These are phyloP conservation scores for Centaurea solstitialis DNA, from an alignment of 129 eudicot genomes.

Conservation along the genomic window DNA sequence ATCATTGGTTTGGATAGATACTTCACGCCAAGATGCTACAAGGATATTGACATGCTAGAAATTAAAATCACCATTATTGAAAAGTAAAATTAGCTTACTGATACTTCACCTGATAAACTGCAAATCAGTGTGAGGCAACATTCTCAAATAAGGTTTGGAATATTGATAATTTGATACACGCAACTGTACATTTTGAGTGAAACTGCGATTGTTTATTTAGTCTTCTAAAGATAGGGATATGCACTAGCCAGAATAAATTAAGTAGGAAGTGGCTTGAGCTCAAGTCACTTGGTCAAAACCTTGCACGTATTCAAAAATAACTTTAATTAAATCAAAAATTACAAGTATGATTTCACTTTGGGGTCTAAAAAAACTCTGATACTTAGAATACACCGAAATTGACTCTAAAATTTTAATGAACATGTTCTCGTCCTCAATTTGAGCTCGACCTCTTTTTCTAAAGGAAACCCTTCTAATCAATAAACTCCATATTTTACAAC, in stretches of 20 bases:
- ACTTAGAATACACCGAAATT: background rate
- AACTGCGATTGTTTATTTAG: background rate
- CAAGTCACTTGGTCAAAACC: conserved; percentile 3
- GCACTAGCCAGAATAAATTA: background rate
- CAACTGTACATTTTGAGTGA: background rate
- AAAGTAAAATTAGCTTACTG: conserved; percentile 1
- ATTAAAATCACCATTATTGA: background rate
- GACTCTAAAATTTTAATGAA: background rate
- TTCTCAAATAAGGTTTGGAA: background rate
- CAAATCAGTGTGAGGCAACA: conserved; percentile 1
- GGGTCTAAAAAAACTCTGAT: background rate
- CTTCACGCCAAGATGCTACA: conserved; percentile 1
- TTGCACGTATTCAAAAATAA: background rate
- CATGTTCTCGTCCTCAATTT: background rate
- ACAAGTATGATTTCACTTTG: background rate
- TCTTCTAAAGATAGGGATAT: conserved; percentile 1
- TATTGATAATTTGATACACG: background rate
- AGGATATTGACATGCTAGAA: background rate
- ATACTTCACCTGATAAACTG: conserved; percentile 15
- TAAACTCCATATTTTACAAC: background rate
- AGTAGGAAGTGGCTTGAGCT: conserved; percentile 1
- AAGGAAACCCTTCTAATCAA: background rate
- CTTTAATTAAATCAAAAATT: background rate
- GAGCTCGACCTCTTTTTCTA: background rate
- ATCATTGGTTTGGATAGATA: conserved; percentile 2